phyloP scores from a whole-genome alignment of 164 flowering plant genomes.

The Vitis amurensis region DNA sequence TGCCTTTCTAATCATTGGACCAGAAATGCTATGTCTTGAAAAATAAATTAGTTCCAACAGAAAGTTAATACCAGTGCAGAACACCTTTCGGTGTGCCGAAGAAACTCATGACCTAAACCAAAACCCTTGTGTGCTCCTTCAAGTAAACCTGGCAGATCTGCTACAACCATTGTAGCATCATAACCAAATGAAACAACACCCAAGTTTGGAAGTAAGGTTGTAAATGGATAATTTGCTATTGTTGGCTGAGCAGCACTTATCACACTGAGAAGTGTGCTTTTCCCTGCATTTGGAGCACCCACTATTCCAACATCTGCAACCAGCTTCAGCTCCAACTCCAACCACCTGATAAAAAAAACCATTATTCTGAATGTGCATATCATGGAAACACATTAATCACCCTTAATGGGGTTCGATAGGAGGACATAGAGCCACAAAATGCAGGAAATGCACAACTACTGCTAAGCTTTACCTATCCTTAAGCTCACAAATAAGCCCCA shows the following conservation, averaged over 20 bases:
- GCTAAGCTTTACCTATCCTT: too few relatives aligned
- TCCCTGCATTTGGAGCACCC: conserved; percentile 99
- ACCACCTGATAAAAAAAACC: conserved; percentile 68
- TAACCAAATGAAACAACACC: conserved; percentile 92
- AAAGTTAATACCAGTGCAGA: conserved; percentile 72
- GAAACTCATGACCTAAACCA: conserved; percentile 96
- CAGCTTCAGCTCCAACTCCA: conserved; percentile 91
- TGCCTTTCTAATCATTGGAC: too few relatives aligned
- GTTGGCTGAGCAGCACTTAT: conserved; percentile 91
- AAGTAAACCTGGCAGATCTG: conserved; percentile 94
- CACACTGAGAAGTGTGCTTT: conserved; percentile 90
- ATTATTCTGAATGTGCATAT: conserved; percentile 10
- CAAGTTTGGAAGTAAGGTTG: conserved; percentile 91
- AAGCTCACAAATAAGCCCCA: too few relatives aligned
- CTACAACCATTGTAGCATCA: conserved; percentile 88
- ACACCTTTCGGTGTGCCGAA: conserved; percentile 94
- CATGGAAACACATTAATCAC: background rate
- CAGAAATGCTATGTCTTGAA: too few relatives aligned
- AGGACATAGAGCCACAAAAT: background rate
- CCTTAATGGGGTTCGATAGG: background rate
- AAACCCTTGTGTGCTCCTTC: conserved; percentile 98
- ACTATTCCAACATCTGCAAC: conserved; percentile 99
- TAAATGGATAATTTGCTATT: conserved; percentile 94
- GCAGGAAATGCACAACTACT: background rate
- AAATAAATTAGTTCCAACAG: background rate